Percentiles rank a stretch among this genome's conserved stretches.
Conservation (phyloP, 306 rosid genomes). For the Hylodesmum podocarpum region DNA sequence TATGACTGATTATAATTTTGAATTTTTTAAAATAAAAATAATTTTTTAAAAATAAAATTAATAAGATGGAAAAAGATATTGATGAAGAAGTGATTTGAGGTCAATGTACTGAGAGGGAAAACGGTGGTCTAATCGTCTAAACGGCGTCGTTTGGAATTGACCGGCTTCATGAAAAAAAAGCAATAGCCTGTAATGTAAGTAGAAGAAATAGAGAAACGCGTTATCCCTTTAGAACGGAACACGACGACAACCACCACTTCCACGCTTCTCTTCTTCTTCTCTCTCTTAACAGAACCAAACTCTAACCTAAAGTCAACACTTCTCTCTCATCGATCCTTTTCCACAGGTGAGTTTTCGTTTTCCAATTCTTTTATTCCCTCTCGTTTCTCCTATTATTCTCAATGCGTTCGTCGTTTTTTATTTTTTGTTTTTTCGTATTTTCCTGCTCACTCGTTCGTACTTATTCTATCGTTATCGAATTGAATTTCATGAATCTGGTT, state of each 20-base stretch:
- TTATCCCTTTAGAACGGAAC: conserved; percentile 32
- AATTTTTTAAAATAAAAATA: no score
- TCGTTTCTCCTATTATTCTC: background rate
- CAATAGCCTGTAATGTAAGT: no score
- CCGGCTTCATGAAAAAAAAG: conserved; percentile 8
- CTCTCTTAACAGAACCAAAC: conserved; percentile 35
- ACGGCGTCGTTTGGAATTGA: conserved; percentile 42
- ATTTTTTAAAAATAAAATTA: no score
- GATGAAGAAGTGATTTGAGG: no score
- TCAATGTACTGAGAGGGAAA: no score
- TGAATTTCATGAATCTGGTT: conserved; percentile 42
- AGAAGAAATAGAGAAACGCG: background rate
- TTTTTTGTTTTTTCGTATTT: background rate
- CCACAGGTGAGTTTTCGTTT: conserved; percentile 30
- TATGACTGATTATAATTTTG: no score
- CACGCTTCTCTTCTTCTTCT: background rate
- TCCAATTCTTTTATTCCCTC: background rate
- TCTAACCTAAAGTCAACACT: conserved; percentile 36
- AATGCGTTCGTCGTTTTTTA: background rate
- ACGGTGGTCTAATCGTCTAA: background rate
- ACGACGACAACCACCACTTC: conserved; percentile 9
- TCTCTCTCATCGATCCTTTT: conserved; percentile 1
- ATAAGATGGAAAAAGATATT: no score
- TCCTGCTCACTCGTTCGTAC: background rate
- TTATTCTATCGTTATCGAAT: background rate